Base-by-base conservation (phyloP, 495 filamentous ascomycete genomes). In the Podospora comata region DNA sequence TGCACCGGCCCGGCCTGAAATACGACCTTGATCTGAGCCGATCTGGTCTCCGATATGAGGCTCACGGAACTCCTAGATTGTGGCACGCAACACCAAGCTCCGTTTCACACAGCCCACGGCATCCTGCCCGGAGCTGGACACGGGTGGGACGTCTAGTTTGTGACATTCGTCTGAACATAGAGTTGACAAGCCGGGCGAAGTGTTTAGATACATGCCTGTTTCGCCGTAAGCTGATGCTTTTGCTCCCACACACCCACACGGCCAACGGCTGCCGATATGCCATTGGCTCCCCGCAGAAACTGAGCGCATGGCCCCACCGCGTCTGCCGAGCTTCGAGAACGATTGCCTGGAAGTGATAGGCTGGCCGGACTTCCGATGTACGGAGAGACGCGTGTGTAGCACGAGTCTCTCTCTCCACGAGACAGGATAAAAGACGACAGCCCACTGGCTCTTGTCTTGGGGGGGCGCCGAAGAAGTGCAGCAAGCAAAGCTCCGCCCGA, bases 311-410 rank as follows among this genome's bases (percentile, higher is more conserved):
- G 28, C 61, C 32, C 59, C 64, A 23, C 60, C 23, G 23, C 60
- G 64, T 64, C 64, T 64, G 39, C 68, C 65, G 65, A 65, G 39
- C 64, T 72, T 72, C 70, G 67, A 70, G 67, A 72, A 72, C 65
- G 53, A 55, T 62, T 19, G 54, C 65, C 19, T 44, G 28, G 18
- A 62, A 66, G 20, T 57, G 59, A 64, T 64, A 65, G 27, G 65
- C 65, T 69, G 34, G 62, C 48, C 70, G 70, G 72, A 72, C 63
- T 66, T 72, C 70, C 72, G 69, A 64, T 53, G 39, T 62, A 57
- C 60, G 65, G 69, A 71, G 44, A 58, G 26, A 18, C 55, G 28
- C 48, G 65, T 63, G 30, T 67, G 67, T 71, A 16, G 44, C 67
- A 73, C 67, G 64, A 66, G 48, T 32, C 59, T 34, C 62, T 32